Base-by-base conservation (phyloP, 495 filamentous ascomycete species). In the Tuber borchii region DNA sequence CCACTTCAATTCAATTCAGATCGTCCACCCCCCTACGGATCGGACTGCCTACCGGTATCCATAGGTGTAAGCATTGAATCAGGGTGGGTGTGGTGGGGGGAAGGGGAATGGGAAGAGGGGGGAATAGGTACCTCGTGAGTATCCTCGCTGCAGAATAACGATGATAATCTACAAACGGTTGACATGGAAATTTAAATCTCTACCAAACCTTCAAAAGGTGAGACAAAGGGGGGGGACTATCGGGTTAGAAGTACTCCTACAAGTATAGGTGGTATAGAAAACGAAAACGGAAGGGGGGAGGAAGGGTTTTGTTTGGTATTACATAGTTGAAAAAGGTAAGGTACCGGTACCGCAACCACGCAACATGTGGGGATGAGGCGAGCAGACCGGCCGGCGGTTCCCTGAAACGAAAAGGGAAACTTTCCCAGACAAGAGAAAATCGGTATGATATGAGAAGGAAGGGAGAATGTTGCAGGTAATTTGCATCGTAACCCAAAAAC, bases 101-200 rank as follows among this genome's bases (percentile, higher is more conserved):
- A 26, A 9, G 48, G 56, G n/a, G 56, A 34, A 34, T 17, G 26
- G 3, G 51, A 7, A 26, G n/a, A 31, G 56, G 20, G 26, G 56
- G 44, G 44, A 17, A 34, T 17, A 65, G 26, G 56, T 34, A 34
- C 26, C 56, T 65, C 26, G 56, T 65, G 56, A 65, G 56, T 65
- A 34, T 34, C 26, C 56, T 61, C 56, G 56, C 56, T 34, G 26
- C 26, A 34, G 56, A 65, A 65, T 31, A n/a, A n/a, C 3, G 10
- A 61, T 61, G 56, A 61, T 26, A 61, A 61, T 61, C 56, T 16
- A 16, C 56, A 34, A 65, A 65, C 14, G 26, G 56, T 65, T 34
- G 56, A 65, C 26, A 65, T 65, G 56, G 56, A 65, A 65, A 65
- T 65, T 65, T 65, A 26, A 34, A 65, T 65, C 56, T 7, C 26